Percentiles rank a stretch among this genome's conserved stretches.
phyloP scores from a whole-genome alignment of 148 eudicot species.

The Chenopodium album region DNA sequence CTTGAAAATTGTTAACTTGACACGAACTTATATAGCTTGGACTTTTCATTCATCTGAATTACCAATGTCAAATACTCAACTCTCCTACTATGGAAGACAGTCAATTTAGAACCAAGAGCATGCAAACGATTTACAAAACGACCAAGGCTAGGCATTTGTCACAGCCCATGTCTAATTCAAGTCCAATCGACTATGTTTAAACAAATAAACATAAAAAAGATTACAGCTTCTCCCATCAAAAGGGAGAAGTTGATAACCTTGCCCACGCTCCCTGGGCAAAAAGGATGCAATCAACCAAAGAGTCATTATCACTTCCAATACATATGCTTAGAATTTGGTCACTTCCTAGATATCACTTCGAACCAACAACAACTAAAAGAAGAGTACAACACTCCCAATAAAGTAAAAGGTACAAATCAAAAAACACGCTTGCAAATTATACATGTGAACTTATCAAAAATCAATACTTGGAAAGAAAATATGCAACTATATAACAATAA shows the following conservation, averaged over 20 bases:
- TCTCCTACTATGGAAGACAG: not conserved
- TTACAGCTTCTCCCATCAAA: not conserved
- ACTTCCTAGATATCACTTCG: not conserved
- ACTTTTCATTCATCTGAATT: not conserved
- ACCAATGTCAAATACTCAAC: not conserved
- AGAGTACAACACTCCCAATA: not conserved
- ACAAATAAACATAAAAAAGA: not conserved
- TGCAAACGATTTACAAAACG: not conserved
- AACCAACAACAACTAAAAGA: not conserved
- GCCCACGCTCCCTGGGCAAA: too few species aligned
- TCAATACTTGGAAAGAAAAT: not conserved
- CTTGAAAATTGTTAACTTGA: not conserved
- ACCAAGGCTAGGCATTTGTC: not conserved
- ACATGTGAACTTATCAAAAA: not conserved
- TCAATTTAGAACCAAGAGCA: not conserved
- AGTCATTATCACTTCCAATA: not conserved
- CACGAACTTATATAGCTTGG: not conserved
- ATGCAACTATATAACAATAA: not conserved
- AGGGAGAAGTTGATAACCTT: too few species aligned
- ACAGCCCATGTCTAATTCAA: not conserved
- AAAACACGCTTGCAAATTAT: not conserved
- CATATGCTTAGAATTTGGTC: too few species aligned
- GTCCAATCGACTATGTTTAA: not conserved
- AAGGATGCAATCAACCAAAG: not conserved
- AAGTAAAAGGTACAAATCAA: not conserved